Evolutionary conservation across 2,329 filamentous ascomycete species (phyloP).

Genomic region (Nemania abortiva): DNA sequence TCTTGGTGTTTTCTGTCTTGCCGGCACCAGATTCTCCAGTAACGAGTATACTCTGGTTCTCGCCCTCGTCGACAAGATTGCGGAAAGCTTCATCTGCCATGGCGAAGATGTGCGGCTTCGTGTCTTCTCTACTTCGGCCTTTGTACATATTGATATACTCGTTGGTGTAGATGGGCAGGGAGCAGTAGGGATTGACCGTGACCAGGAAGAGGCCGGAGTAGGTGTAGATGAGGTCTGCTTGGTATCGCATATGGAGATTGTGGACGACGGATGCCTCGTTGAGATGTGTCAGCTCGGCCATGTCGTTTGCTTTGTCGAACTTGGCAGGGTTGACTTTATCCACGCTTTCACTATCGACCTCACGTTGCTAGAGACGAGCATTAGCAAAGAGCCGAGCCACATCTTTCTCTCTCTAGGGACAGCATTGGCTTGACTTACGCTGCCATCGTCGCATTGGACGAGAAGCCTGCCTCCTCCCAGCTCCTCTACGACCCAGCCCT

Average conservation of each 20-base stretch:
- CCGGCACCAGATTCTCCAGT: conserved; percentile 98
- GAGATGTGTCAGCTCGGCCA: conserved; percentile 97
- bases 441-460: conserved; percentile 94
- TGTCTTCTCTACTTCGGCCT: conserved; percentile 90
- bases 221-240: conserved; percentile 96
- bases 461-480: conserved; percentile 75
- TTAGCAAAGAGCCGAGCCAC: conserved; percentile 12
- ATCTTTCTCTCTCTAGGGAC: conserved; percentile 35
- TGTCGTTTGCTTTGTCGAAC: conserved; percentile 99
- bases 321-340: conserved; percentile 99
- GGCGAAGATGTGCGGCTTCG: conserved; percentile 96
- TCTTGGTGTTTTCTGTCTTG: conserved; percentile 99
- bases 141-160: conserved; percentile 99
- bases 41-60: conserved; percentile 97
- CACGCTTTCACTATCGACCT: conserved; percentile 86
- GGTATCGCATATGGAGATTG: conserved; percentile 94
- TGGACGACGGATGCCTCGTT: conserved; percentile 98
- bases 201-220: conserved; percentile 98
- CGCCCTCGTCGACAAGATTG: conserved; percentile 92
- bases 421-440: conserved; percentile 64
- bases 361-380: conserved; percentile 74
- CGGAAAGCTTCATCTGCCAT: conserved; percentile 98
- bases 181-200: conserved; percentile 96
- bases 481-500: conserved; percentile 92
- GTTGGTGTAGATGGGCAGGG: conserved; percentile 92